A percentile compares a stretch with the other conserved stretches of the same genome.
Conservation (phyloP, 164 flowering plant genomes). For the Piper longum region DNA sequence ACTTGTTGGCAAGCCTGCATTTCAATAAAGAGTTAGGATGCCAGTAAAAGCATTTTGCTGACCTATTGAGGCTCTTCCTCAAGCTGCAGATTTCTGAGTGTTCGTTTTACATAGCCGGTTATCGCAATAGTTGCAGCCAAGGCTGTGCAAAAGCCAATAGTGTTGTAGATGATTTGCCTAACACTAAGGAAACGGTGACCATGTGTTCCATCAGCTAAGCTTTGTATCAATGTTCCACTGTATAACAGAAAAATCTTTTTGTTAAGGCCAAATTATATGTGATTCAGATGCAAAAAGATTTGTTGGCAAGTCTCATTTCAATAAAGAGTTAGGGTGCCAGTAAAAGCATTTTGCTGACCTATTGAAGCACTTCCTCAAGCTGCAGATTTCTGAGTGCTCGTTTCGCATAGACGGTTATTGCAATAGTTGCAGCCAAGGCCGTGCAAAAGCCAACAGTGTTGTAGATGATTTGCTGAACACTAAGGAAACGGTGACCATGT, state of each 20-base stretch:
- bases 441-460: slow-evolving; percentile 46
- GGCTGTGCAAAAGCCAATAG: slow-evolving; percentile 44
- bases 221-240: slow-evolving; percentile 50
- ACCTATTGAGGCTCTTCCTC: slow-evolving; percentile 41
- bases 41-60: background rate
- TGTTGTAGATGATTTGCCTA: slow-evolving; percentile 43
- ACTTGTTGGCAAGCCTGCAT: background rate
- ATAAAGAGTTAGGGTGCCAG: background rate
- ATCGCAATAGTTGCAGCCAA: slow-evolving; percentile 40
- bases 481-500: slow-evolving; percentile 27
- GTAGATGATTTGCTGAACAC: slow-evolving; percentile 47
- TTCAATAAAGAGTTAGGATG: too few species aligned
- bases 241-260: background rate
- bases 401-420: slow-evolving; percentile 61
- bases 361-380: slow-evolving; percentile 40
- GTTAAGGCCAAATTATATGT: background rate
- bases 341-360: background rate
- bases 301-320: background rate
- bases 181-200: slow-evolving; percentile 36
- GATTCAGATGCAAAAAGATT: background rate
- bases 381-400: slow-evolving; percentile 43
- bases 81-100: slow-evolving; percentile 35
- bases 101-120: slow-evolving; percentile 58
- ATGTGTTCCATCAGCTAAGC: slow-evolving; percentile 68
- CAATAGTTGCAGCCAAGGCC: slow-evolving; percentile 39